Evolutionary conservation across 225 moss, liverwort and hornwort genomes (phyloP).

Genomic region (Physcomitrellopsis africana): DNA sequence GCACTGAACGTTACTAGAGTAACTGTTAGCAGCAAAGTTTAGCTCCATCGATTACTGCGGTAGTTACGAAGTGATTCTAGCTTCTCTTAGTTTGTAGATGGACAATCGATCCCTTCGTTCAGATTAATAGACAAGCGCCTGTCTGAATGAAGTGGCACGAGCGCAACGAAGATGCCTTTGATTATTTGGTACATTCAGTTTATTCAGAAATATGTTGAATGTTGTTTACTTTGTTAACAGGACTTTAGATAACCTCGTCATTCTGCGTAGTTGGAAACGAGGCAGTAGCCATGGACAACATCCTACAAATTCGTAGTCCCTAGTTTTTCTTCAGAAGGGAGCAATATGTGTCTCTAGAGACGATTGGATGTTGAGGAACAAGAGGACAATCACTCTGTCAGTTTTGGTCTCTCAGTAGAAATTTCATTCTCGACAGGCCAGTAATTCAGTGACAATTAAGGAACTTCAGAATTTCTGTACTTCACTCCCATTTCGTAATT

Average conservation of each 20-base stretch:
- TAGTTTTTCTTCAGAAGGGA: conserved; percentile 3
- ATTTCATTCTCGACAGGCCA: conserved; percentile 22
- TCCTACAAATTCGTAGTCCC: conserved; percentile 5
- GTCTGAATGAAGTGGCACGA: conserved; percentile 13
- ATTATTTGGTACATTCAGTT: conserved; percentile 13
- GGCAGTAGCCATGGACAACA: conserved; percentile 10
- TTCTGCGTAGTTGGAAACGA: neutral
- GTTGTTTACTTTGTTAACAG: neutral
- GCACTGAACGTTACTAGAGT: conserved; percentile 5
- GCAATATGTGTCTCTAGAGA: conserved; percentile 26
- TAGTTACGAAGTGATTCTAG: neutral
- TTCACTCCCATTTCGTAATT: conserved; percentile 14
- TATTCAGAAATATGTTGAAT: neutral
- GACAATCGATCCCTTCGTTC: neutral
- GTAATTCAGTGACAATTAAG: conserved; percentile 21
- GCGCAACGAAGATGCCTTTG: neutral
- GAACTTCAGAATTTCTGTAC: conserved; percentile 3
- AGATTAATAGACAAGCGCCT: conserved; percentile 2
- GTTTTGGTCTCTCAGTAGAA: conserved; percentile 28
- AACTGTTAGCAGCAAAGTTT: neutral
- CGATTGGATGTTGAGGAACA: conserved; percentile 27
- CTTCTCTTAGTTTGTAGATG: conserved; percentile 1
- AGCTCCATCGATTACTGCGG: neutral
- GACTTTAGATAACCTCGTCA: neutral
- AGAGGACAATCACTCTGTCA: conserved; percentile 25